Evolutionary conservation across 495 filamentous ascomycete genomes (phyloP).

Genomic region (Jackrogersella multiformis): DNA sequence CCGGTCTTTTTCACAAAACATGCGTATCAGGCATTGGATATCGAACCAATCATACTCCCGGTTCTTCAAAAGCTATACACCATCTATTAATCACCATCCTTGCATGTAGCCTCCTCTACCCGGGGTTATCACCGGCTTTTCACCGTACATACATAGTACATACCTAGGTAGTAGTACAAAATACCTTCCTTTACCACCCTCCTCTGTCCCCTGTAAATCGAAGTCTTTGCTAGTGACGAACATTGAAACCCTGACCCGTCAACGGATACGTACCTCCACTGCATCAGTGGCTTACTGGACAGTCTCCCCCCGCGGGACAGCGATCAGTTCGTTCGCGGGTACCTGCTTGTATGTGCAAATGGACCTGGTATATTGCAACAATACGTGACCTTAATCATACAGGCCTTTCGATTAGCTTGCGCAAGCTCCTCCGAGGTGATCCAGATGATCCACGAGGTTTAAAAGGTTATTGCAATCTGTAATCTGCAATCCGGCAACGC

Average conservation of each 20-base stretch:
- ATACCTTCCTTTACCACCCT: not conserved
- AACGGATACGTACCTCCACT: constrained; percentile 11
- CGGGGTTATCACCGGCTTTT: constrained; percentile 38
- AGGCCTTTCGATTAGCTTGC: constrained; percentile 2
- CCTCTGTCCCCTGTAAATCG: constrained; percentile 12
- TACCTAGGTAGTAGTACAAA: not conserved
- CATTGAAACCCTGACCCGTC: constrained; percentile 32
- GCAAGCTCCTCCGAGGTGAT: constrained; percentile 1
- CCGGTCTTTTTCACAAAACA: constrained; percentile 7
- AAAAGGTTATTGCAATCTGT: constrained; percentile 1
- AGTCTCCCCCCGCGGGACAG: constrained; percentile 11
- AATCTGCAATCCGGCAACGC: too few species aligned
- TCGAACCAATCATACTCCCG: constrained; percentile 11
- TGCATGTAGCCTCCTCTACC: constrained; percentile 27
- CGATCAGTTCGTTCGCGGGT: constrained; percentile 40
- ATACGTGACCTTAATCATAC: not conserved
- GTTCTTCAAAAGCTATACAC: constrained; percentile 14
- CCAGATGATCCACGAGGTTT: not conserved
- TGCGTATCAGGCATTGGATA: constrained; percentile 24
- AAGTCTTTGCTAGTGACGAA: constrained; percentile 18
- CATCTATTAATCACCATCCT: constrained; percentile 19
- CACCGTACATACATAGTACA: constrained; percentile 7
- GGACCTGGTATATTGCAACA: constrained; percentile 17
- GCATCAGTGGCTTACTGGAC: constrained; percentile 31
- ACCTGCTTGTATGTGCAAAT: constrained; percentile 42